These are phyloP conservation scores for Wallacemonas sp. DNA, from an alignment of 208 protist genomes.

Conservation along the genomic window DNA sequence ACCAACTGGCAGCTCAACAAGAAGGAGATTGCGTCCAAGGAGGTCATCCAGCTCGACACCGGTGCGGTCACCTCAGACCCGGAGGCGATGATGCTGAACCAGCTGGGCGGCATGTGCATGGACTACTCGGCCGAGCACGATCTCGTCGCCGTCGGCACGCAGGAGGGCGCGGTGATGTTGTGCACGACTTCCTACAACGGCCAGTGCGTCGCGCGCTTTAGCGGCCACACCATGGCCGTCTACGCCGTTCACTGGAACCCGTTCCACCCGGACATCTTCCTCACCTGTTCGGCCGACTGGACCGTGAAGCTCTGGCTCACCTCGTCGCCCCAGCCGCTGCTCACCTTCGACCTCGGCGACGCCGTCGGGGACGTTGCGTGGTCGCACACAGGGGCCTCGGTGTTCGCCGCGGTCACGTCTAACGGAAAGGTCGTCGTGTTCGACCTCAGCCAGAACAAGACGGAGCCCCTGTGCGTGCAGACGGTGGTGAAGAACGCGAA, in stretches of 20 bases:
- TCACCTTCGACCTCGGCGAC: conserved; percentile 96
- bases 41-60: conserved; percentile 89
- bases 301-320: conserved; percentile 97
- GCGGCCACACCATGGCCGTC: conserved; percentile 93
- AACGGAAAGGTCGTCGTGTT: conserved; percentile 95
- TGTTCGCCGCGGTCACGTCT: conserved; percentile 96
- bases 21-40: conserved; percentile 95
- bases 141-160: conserved; percentile 95
- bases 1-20: conserved; percentile 95
- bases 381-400: conserved; percentile 96
- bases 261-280: conserved; percentile 95
- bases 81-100: conserved; percentile 84
- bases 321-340: conserved; percentile 74
- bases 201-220: conserved; percentile 95
- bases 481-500: conserved; percentile 97
- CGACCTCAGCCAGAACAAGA: conserved; percentile 95
- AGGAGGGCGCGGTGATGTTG: conserved; percentile 95
- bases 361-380: conserved; percentile 96
- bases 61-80: conserved; percentile 75
- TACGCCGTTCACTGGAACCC: conserved; percentile 96
- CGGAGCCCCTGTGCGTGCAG: conserved; percentile 95
- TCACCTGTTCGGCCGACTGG: conserved; percentile 97
- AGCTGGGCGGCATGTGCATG: conserved; percentile 95
- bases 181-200: conserved; percentile 97
- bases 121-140: conserved; percentile 93